These are phyloP conservation scores for Fraxinus angustifolia DNA, from an alignment of 305 asterid species.

Conservation along the genomic window DNA sequence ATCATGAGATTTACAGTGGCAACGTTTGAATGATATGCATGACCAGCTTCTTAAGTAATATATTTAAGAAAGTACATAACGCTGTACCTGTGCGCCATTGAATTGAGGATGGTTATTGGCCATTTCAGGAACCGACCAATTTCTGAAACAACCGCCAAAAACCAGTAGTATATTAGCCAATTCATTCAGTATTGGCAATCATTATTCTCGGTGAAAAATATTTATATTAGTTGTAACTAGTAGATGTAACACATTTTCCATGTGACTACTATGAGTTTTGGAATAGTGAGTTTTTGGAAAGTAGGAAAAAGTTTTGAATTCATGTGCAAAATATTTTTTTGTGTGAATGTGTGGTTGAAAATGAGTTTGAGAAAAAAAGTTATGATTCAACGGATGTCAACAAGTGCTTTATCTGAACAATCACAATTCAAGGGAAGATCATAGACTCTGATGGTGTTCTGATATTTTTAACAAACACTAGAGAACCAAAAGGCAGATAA, in stretches of 20 bases:
- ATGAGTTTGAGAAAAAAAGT: too few species aligned
- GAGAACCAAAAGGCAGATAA: not conserved
- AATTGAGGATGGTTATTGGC: conserved; percentile 45
- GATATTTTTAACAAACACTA: not conserved
- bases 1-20: conserved; percentile 4
- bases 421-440: not conserved
- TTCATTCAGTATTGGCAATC: not conserved
- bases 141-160: conserved; percentile 35
- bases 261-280: not conserved
- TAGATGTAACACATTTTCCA: not conserved
- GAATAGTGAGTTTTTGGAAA: too few species aligned
- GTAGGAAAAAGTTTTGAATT: too few species aligned
- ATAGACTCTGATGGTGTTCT: not conserved
- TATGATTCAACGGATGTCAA: too few species aligned
- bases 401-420: not conserved
- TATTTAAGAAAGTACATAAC: conserved; percentile 1
- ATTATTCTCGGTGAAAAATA: not conserved
- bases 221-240: not conserved
- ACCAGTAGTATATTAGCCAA: not conserved
- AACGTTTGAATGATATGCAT: not conserved
- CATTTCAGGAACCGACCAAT: conserved; percentile 37
- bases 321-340: too few species aligned
- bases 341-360: too few species aligned
- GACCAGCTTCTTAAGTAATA: conserved; percentile 6
- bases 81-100: conserved; percentile 47